Evolutionary conservation across 176 grass and related monocot species (phyloP).

Genomic region (Eleusine coracana): DNA sequence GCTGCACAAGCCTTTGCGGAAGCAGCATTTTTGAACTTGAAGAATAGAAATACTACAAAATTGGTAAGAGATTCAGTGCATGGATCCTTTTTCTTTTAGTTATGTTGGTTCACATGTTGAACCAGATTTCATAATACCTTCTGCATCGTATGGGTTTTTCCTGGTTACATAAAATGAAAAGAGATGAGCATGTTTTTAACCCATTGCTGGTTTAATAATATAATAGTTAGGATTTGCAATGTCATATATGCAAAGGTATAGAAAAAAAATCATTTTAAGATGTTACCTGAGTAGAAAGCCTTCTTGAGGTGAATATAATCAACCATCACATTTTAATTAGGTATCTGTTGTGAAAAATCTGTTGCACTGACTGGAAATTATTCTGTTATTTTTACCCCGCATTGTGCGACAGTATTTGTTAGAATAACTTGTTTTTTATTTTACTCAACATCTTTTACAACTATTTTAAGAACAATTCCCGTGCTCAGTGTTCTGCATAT

Average conservation of each 20-base stretch:
- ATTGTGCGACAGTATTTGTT: background rate
- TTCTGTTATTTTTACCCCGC: background rate
- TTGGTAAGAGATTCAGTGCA: slow-evolving; percentile 47
- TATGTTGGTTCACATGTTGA: background rate
- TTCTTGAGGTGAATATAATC: background rate
- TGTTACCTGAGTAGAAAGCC: too few species aligned
- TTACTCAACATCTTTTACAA: background rate
- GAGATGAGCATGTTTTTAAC: background rate
- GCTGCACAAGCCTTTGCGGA: slow-evolving; percentile 67
- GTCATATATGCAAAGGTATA: too few species aligned
- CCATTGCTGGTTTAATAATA: background rate
- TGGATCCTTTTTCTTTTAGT: background rate
- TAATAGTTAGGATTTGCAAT: background rate
- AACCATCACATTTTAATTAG: background rate
- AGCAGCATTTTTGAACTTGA: slow-evolving; percentile 53
- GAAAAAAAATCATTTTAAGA: too few species aligned
- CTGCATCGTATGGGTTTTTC: background rate
- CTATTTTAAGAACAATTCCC: background rate
- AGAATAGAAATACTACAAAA: slow-evolving; percentile 58
- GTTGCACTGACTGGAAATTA: background rate
- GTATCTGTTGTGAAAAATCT: background rate
- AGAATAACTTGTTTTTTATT: background rate
- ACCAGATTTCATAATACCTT: background rate
- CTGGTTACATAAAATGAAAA: background rate
- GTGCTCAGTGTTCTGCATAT: background rate